Base-by-base conservation (phyloP, 2,329 filamentous ascomycete genomes). In the Pseudogymnoascus sp. region DNA sequence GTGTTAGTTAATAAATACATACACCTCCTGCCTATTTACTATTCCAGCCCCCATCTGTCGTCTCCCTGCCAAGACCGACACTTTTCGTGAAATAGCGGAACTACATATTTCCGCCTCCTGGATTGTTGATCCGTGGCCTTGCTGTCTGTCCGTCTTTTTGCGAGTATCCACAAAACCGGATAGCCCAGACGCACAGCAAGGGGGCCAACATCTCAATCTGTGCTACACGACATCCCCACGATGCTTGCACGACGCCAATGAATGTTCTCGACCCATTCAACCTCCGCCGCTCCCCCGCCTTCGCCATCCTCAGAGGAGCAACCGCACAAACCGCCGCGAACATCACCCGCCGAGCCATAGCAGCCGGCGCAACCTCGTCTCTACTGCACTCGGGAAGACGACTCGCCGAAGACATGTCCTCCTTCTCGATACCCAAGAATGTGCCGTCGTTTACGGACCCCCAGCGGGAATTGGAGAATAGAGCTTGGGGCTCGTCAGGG, bases 381-480 rank as follows among this genome's bases (percentile, higher is more conserved):
- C n/a, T 58, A 5, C 74, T 80, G 68, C 79, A 80, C 66, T 72
- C 73, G 64, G 70, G 73, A 62, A 75, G 72, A 64, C 72, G 74
- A 68, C 72, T 70, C 36, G 71, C 73, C 49, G 72, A 72, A 67
- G 78, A 80, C 65, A 87, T 87, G 85, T 82, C 30, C 58, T 82
- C 30, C 58, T 91, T 90, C 76, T 78, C 83, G 58, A 77, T 89
- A 38, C 87, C 88, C 14, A 84, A 83, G 72, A 85, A 89, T 76
- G 80, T 87, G n/a, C 88, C 87, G 62, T 84, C 85, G 68, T 89
- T 90, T 72, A 78, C 77, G 66, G 83, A 84, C 73, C 82, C 86
- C 25, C 83, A 87, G 74, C 82, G 87, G 72, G 76, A 82, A 66
- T 74, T 83, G 68, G 87, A 90, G 74, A 86, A 90, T 73, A 79